Percentiles rank a stretch among this genome's conserved stretches.
These are phyloP conservation scores for Boletus pseudopeckii DNA, from an alignment of 768 basidiomycete genomes.

Conservation along the genomic window DNA sequence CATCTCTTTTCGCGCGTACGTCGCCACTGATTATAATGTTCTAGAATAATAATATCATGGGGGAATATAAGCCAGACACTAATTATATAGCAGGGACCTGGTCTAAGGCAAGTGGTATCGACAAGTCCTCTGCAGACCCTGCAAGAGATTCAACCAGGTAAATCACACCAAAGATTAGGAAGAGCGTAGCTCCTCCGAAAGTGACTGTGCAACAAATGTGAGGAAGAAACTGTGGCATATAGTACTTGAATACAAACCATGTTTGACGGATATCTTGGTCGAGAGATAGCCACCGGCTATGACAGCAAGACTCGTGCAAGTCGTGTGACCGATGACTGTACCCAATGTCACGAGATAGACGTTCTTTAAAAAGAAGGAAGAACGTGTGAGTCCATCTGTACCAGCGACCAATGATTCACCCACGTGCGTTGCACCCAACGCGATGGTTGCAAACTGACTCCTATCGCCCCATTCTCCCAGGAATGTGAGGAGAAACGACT, in stretches of 20 bases:
- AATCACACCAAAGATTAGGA: conserved; percentile 78
- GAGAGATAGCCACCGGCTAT: conserved; percentile 92
- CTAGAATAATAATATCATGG: conserved; percentile 1
- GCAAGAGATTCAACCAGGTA: conserved; percentile 67
- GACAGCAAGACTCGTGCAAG: conserved; percentile 87
- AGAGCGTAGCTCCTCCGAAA: conserved; percentile 73
- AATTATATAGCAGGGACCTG: neutral
- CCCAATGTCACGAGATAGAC: conserved; percentile 89
- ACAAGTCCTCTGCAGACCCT: conserved; percentile 17
- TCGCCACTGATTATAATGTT: neutral
- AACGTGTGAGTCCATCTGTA: conserved; percentile 3
- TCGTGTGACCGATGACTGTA: conserved; percentile 83
- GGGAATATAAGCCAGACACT: neutral
- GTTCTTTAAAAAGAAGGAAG: conserved; percentile 51
- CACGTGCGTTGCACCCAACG: conserved; percentile 92
- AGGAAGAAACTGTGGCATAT: neutral
- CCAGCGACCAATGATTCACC: conserved; percentile 22
- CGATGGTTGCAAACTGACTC: conserved; percentile 96
- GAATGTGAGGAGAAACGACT: conserved; percentile 92
- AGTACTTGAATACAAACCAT: conserved; percentile 53
- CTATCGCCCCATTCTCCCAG: conserved; percentile 99
- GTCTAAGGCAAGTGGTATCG: conserved; percentile 15
- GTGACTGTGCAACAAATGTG: conserved; percentile 54
- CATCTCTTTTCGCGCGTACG: neutral
- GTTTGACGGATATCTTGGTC: conserved; percentile 89